Base-by-base conservation (phyloP, 2,329 filamentous ascomycete genomes). In the Penicillium sp. region DNA sequence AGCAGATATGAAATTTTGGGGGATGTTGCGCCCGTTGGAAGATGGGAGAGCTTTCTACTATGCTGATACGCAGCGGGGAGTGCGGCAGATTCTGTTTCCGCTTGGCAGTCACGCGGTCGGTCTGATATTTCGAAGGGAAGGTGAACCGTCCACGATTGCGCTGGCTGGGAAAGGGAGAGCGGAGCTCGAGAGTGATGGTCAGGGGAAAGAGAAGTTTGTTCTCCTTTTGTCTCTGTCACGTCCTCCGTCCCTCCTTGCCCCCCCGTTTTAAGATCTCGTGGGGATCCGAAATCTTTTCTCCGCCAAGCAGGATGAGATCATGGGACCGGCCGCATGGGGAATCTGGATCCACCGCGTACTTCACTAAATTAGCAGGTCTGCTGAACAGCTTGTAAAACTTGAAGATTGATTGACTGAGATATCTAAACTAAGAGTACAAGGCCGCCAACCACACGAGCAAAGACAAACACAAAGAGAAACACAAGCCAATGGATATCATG, bases 401-500 rank as follows among this genome's bases (percentile, higher is more conserved):
- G 4, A 30, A 30, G 30, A 33, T 48, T 30, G 45, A 48, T 53
- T 30, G 35, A 40, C 25, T 26, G 4, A 33, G n/a, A 16, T 33
- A 45, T 45, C 52, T 54, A 43, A 43, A 14, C 26, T 35, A 43
- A 30, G 26, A 25, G 8, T 22, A 11, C 38, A 51, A 22, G 28
- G 48, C 48, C 14, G 19, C 19, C 10, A 54, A 28, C 1, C 1
- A 43, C 14, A 53, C 14, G 25, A 19, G 35, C 5, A 37, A 26
- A 25, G 30, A 46, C 26, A 11, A 38, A 56, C n/a, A 55, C 42
- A 46, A 35, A 56, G 37, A 45, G 25, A 54, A 35, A 54, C 38
- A 43, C 4, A 59, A 56, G 30, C 61, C 60, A 67, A 66, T 70
- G 68, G 69, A 71, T 69, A 69, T 68, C 67, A 68, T 64, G 61